A percentile compares a stretch with the other conserved stretches of the same genome.
phyloP scores from a whole-genome alignment of 2,329 filamentous ascomycete genomes.

The Aureobasidium namibiae region DNA sequence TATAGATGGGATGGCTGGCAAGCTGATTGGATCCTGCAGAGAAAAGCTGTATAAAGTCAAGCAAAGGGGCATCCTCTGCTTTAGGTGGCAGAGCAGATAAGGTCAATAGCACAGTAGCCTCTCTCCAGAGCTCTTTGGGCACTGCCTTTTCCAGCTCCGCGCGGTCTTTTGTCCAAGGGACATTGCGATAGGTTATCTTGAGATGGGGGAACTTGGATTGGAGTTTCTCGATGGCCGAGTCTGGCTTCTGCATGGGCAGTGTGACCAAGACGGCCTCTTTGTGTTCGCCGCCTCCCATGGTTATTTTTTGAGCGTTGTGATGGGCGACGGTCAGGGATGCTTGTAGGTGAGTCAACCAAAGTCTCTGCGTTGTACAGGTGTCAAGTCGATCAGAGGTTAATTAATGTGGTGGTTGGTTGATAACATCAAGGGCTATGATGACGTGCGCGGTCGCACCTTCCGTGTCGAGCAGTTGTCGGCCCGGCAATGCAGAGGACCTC shows the following conservation, averaged over 20 bases:
- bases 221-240: conserved; percentile 29
- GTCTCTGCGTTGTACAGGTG: neutral
- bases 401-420: neutral
- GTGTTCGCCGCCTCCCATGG: conserved; percentile 29
- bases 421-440: neutral
- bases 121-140: conserved; percentile 29
- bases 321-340: neutral
- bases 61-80: conserved; percentile 28
- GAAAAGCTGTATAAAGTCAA: conserved; percentile 47
- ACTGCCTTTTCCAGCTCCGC: conserved; percentile 1
- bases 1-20: conserved; percentile 45
- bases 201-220: conserved; percentile 37
- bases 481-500: neutral
- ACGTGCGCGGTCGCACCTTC: neutral
- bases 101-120: conserved; percentile 41
- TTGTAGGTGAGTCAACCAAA: neutral
- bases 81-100: conserved; percentile 37
- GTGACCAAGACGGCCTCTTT: conserved; percentile 26
- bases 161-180: conserved; percentile 20
- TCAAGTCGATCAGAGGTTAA: neutral
- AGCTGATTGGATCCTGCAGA: conserved; percentile 52
- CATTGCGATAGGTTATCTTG: conserved; percentile 34
- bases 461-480: neutral
- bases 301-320: conserved; percentile 9
- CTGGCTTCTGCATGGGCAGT: conserved; percentile 30